These are phyloP conservation scores for Lathyrus sativus DNA, from an alignment of 306 rosid genomes.

Conservation along the genomic window DNA sequence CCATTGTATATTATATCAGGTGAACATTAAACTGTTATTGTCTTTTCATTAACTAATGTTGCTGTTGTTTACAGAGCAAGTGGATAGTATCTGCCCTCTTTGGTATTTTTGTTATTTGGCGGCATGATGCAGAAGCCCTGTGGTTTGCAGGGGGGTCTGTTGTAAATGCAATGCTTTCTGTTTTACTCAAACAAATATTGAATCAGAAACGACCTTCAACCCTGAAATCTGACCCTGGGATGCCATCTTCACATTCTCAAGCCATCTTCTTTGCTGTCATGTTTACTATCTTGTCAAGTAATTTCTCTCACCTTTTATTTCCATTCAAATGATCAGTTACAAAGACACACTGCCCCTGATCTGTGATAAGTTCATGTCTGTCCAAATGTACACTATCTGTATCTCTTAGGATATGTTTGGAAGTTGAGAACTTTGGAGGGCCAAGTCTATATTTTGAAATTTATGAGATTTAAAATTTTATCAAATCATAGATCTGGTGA, in stretches of 20 bases:
- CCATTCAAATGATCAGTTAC: background rate
- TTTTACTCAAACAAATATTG: conserved; percentile 52
- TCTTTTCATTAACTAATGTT: conserved; percentile 19
- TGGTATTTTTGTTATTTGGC: conserved; percentile 54
- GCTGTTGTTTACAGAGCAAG: conserved; percentile 63
- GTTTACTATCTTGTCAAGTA: conserved; percentile 58
- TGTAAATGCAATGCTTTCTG: conserved; percentile 50
- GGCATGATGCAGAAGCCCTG: conserved; percentile 73
- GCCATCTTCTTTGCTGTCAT: conserved; percentile 56
- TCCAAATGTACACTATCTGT: background rate
- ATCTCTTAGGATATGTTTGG: too few relatives aligned
- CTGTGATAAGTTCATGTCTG: background rate
- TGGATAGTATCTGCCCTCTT: conserved; percentile 58
- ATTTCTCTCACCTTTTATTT: conserved; percentile 33
- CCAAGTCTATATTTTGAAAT: too few relatives aligned
- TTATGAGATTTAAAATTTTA: background rate
- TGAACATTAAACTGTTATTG: background rate
- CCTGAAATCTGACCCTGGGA: conserved; percentile 71
- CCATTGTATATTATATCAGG: background rate
- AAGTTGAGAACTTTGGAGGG: too few relatives aligned
- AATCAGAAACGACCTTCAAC: conserved; percentile 77
- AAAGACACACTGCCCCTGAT: background rate
- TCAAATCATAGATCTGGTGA: background rate
- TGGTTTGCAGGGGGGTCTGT: conserved; percentile 69
- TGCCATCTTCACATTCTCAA: conserved; percentile 88